phyloP scores from a whole-genome alignment of 2,329 filamentous ascomycete genomes.

The Taxawa tesnikishii region DNA sequence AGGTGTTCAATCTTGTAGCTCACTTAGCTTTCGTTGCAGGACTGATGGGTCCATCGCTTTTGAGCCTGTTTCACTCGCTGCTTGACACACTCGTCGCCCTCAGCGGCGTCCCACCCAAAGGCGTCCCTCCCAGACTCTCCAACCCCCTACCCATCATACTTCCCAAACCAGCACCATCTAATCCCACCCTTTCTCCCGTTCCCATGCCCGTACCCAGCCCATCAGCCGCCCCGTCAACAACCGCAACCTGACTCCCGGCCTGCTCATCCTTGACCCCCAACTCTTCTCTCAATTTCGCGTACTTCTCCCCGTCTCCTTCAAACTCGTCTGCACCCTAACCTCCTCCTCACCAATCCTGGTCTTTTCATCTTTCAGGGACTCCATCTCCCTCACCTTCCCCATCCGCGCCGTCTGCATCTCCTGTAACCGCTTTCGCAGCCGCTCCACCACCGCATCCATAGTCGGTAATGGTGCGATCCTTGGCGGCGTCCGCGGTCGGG shows the following conservation, averaged over 20 bases:
- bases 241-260: slow-evolving; percentile 2
- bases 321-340: slow-evolving; percentile 63
- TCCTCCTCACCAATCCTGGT: slow-evolving; percentile 57
- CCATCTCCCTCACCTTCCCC: slow-evolving; percentile 49
- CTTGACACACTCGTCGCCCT: background rate
- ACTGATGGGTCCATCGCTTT: too few relatives aligned
- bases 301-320: slow-evolving; percentile 68
- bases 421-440: slow-evolving; percentile 49
- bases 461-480: slow-evolving; percentile 69
- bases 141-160: slow-evolving; percentile 1
- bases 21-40: too few relatives aligned
- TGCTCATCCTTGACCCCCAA: slow-evolving; percentile 1
- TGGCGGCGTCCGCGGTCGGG: slow-evolving; percentile 48
- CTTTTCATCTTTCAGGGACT: slow-evolving; percentile 56
- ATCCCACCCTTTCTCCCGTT: background rate
- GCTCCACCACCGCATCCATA: slow-evolving; percentile 52
- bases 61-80: too few relatives aligned
- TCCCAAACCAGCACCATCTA: slow-evolving; percentile 4
- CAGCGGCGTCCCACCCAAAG: background rate
- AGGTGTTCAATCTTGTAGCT: too few relatives aligned
- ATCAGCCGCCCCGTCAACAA: background rate
- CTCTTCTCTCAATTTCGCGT: slow-evolving; percentile 40
- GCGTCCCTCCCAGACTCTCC: background rate
- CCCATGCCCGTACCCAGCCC: background rate
- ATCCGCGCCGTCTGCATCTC: slow-evolving; percentile 49